phyloP scores from a whole-genome alignment of 192 early-diverging fungal genomes.

The Dissophora globulifera region DNA sequence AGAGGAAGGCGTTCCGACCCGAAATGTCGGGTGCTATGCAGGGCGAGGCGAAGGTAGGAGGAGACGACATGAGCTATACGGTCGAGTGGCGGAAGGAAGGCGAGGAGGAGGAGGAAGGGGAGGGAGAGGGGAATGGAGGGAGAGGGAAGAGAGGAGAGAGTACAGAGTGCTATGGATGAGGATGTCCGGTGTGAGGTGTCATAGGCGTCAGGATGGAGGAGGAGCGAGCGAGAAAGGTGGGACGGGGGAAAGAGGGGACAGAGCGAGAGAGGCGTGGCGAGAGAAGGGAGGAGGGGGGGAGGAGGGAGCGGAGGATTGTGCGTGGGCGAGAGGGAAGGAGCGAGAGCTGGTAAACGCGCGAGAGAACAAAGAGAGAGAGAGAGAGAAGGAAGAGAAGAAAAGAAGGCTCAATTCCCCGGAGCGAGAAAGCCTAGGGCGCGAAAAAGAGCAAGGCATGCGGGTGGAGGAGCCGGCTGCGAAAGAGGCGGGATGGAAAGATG shows the following conservation, averaged over 20 bases:
- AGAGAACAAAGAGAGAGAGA: not conserved
- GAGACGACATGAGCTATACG: constrained; percentile 6
- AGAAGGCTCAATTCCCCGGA: too few species aligned
- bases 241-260: not conserved
- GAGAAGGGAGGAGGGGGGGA: not conserved
- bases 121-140: constrained; percentile 3
- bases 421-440: too few species aligned
- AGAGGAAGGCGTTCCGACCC: constrained; percentile 30
- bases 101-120: not conserved
- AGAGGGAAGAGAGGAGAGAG: too few species aligned
- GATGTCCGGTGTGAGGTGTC: too few species aligned
- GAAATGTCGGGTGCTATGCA: constrained; percentile 37
- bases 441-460: too few species aligned
- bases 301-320: not conserved
- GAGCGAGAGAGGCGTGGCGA: not conserved
- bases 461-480: too few species aligned
- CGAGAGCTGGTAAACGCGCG: too few species aligned
- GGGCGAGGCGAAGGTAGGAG: constrained; percentile 14
- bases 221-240: not conserved
- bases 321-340: not conserved
- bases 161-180: too few species aligned
- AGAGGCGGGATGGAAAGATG: too few species aligned
- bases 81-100: not conserved
- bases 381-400: not conserved
- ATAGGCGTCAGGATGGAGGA: too few species aligned